These are phyloP conservation scores for Neospora caninum DNA, from an alignment of 169 alveolate species.

Conservation along the genomic window DNA sequence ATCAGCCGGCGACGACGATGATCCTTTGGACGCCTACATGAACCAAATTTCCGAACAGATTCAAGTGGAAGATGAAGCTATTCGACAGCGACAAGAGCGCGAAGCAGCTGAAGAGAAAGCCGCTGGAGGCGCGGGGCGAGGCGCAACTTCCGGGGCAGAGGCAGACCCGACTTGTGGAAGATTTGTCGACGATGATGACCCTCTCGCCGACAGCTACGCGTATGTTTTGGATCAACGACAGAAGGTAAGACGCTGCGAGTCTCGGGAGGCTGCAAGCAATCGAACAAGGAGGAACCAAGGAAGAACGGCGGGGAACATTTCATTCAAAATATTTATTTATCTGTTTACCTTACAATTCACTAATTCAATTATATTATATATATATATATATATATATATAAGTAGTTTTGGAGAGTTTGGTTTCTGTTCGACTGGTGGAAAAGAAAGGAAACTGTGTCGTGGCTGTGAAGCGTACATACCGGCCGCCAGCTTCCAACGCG, in stretches of 20 bases:
- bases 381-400: no score
- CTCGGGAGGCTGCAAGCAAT: background rate
- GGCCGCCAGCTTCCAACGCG: no score
- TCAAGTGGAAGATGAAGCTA: background rate
- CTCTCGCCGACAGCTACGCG: background rate
- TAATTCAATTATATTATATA: no score
- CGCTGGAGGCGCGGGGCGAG: background rate
- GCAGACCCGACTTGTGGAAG: background rate
- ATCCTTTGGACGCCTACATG: slow-evolving; percentile 21
- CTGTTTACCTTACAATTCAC: no score
- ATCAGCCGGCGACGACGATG: background rate
- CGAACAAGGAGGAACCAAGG: no score
- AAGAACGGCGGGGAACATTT: no score
- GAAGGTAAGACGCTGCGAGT: background rate
- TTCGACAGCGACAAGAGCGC: background rate
- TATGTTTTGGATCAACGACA: background rate
- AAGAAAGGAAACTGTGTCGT: no score
- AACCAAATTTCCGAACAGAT: background rate
- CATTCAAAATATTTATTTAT: no score
- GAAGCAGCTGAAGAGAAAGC: background rate
- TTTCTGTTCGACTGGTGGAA: no score
- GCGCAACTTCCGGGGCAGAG: background rate
- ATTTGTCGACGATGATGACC: background rate
- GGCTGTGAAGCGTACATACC: no score
- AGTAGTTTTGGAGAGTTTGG: no score